A percentile compares a stretch with the other conserved stretches of the same genome.
phyloP scores from a whole-genome alignment of 2,329 filamentous ascomycete genomes.

The Aspergillus novoparasiticus region DNA sequence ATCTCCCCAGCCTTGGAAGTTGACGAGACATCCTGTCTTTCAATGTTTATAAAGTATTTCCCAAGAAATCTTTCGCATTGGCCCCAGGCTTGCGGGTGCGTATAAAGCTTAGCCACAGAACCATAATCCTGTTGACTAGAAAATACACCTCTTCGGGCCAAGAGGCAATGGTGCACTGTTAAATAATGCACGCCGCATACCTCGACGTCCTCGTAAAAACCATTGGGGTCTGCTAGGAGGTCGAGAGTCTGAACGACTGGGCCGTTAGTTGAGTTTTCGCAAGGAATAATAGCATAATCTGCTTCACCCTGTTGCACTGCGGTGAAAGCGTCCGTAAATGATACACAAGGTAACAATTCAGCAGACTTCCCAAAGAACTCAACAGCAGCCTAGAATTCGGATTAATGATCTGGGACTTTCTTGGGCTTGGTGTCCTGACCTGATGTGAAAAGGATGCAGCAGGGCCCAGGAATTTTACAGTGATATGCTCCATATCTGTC shows the following conservation, averaged over 20 bases:
- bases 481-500: slow-evolving; percentile 27
- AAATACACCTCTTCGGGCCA: slow-evolving; percentile 51
- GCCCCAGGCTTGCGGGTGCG: slow-evolving; percentile 92
- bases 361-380: slow-evolving; percentile 48
- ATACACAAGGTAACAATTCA: slow-evolving; percentile 37
- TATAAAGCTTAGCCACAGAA: slow-evolving; percentile 77
- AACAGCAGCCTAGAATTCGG: slow-evolving; percentile 54
- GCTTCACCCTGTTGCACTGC: slow-evolving; percentile 69
- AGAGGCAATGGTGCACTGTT: slow-evolving; percentile 82
- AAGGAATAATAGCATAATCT: slow-evolving; percentile 80
- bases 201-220: slow-evolving; percentile 65
- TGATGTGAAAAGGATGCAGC: slow-evolving; percentile 70
- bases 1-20: slow-evolving; percentile 85
- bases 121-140: slow-evolving; percentile 42
- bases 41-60: slow-evolving; percentile 69
- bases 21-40: slow-evolving; percentile 79
- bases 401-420: slow-evolving; percentile 24
- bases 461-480: slow-evolving; percentile 63
- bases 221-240: slow-evolving; percentile 75
- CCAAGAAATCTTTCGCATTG: slow-evolving; percentile 80
- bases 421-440: slow-evolving; percentile 45
- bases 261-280: slow-evolving; percentile 96
- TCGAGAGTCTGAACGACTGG: slow-evolving; percentile 89
- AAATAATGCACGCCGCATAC: slow-evolving; percentile 86
- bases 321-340: slow-evolving; percentile 70